Conservation (phyloP, 176 grass and related monocot species). For the Puya raimondii region DNA sequence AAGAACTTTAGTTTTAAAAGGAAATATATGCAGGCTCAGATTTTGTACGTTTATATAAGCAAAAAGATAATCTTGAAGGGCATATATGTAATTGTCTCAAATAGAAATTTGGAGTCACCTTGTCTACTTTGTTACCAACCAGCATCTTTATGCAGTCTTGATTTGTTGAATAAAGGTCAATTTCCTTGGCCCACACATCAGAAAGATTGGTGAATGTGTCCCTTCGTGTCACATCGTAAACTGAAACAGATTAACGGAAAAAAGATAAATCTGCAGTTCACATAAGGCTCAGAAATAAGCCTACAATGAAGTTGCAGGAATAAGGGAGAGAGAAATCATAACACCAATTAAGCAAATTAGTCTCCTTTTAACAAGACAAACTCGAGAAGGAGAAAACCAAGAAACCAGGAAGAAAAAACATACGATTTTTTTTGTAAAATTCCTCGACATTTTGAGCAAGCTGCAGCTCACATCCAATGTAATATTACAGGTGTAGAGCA, state of each 20-base stretch:
- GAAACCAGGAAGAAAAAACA: background rate
- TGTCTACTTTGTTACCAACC: slow-evolving; percentile 97
- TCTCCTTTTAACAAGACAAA: background rate
- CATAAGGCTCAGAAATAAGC: background rate
- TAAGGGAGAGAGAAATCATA: background rate
- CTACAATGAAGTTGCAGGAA: background rate
- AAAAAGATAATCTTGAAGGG: too few species aligned
- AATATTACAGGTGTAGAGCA: too few species aligned
- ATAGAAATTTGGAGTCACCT: slow-evolving; percentile 34
- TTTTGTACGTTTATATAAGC: too few species aligned
- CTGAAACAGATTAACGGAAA: slow-evolving; percentile 20
- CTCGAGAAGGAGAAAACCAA: background rate
- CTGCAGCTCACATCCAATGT: too few species aligned
- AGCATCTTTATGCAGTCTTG: slow-evolving; percentile 99
- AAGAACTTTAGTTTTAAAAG: too few species aligned
- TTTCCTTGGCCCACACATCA: slow-evolving; percentile 97
- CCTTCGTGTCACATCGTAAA: slow-evolving; percentile 83
- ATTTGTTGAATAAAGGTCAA: slow-evolving; percentile 98
- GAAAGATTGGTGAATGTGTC: slow-evolving; percentile 89
- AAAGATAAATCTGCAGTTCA: background rate
- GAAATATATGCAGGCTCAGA: too few species aligned
- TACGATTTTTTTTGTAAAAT: background rate
- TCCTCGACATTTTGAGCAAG: too few species aligned
- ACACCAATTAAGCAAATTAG: too few species aligned
- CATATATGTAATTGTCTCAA: background rate